Percentiles rank a stretch among this genome's conserved stretches.
Evolutionary conservation across 176 grass and related monocot species (phyloP).

Genomic region (Typha latifolia): DNA sequence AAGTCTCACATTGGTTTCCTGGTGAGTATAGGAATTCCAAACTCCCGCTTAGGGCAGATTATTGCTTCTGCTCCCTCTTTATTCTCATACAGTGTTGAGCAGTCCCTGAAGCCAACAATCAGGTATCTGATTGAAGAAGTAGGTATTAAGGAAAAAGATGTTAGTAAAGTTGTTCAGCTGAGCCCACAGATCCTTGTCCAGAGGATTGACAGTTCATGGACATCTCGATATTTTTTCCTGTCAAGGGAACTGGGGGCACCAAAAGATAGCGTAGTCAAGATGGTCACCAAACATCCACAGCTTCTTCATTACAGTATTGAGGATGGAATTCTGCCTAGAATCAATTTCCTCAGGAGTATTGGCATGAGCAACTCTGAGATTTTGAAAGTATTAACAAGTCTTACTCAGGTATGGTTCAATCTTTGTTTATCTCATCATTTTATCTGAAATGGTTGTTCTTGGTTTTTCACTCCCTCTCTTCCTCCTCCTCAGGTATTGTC

Average conservation of each 20-base stretch:
- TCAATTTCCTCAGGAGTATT: conserved; percentile 88
- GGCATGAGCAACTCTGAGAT: conserved; percentile 70
- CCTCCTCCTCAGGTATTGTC: conserved; percentile 75
- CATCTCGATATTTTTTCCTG: conserved; percentile 65
- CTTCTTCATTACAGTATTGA: conserved; percentile 97
- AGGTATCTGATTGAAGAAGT: conserved; percentile 85
- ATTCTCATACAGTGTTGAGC: conserved; percentile 87
- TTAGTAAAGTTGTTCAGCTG: conserved; percentile 91
- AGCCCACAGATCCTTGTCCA: conserved; percentile 95
- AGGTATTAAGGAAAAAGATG: conserved; percentile 63
- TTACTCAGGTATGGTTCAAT: conserved; percentile 63
- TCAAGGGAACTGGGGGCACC: conserved; percentile 81
- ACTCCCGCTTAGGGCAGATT: conserved; percentile 57
- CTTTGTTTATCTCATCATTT: conserved; percentile 4
- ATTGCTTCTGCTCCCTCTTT: conserved; percentile 71
- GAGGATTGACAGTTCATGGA: conserved; percentile 73
- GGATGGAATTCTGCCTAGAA: conserved; percentile 87
- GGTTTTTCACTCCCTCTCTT: conserved; percentile 1
- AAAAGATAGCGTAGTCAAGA: conserved; percentile 85
- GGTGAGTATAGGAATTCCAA: conserved; percentile 49
- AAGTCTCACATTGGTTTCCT: conserved; percentile 86
- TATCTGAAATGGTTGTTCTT: conserved; percentile 8
- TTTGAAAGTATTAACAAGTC: conserved; percentile 86
- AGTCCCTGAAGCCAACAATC: conserved; percentile 77
- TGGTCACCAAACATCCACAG: conserved; percentile 92